Evolutionary conservation across 495 filamentous ascomycete species (phyloP), one percentile per base, ranked within the genome.

Genomic region (Podospora appendiculata): DNA sequence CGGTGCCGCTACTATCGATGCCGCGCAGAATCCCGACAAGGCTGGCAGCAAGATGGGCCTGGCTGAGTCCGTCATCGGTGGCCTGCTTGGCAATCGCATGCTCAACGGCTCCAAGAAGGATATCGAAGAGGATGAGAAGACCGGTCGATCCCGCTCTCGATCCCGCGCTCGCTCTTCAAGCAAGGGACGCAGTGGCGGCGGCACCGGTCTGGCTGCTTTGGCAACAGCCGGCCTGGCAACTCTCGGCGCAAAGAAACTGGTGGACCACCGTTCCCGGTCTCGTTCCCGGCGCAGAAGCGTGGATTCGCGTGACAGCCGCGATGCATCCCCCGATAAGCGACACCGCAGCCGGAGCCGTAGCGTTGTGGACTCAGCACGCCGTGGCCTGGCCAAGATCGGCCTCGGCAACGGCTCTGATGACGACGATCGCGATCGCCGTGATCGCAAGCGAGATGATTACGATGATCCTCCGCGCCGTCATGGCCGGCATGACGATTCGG

Each of bases 1-100:
- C 33, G 81, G 86, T 59, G 89, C 90, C 42, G 90, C 86, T 58
- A 85, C 89, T 32, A 83, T 94, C 52, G 88, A 94, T 66, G 85
- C 85, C 18, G 77, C 90, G 48, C 80, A 79, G 39, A 79, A 92
- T 54, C 79, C 83, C n/a, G 80, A 82, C n/a, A 83, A 85, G 57
- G 63, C 60, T 34, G 79, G 89, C 58, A 77, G 76, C 62, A 90
- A 84, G 63, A 77, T 84, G 19, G 75, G 76, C 53, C 61, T 79
- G 42, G 67, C 80, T 39, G 89, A 92, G 62, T 86, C 90, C 38
- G 89, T 90, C 41, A 75, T 96, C 52, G 90, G 88, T 55, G 90
- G 90, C 63, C 79, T 96, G 10, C 81, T 88, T 17, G 84, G 86
- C n/a, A 93, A 85, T 60, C 83, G 83, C 32, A 67, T 93, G 48